phyloP scores from a whole-genome alignment of 495 filamentous ascomycete species.

The Neohortaea acidophila region DNA sequence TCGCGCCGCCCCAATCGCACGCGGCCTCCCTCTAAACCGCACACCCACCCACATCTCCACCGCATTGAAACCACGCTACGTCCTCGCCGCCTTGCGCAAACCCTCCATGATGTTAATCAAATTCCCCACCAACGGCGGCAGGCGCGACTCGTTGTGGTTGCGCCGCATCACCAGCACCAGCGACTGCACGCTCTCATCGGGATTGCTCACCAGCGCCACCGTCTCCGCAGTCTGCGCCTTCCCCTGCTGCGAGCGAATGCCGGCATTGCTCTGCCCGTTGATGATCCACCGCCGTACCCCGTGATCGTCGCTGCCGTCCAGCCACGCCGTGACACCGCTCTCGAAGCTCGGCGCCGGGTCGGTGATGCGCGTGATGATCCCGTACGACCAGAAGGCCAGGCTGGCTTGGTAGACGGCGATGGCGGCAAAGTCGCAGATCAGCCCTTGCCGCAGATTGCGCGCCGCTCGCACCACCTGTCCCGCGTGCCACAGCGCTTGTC shows the following conservation, averaged over 20 bases:
- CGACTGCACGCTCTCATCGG: constrained; percentile 33
- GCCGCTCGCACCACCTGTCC: constrained; percentile 45
- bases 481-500: constrained; percentile 47
- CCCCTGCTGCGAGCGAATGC: constrained; percentile 5
- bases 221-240: background rate
- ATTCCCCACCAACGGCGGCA: constrained; percentile 39
- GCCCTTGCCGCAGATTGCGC: constrained; percentile 31
- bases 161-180: constrained; percentile 33
- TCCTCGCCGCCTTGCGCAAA: constrained; percentile 17
- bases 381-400: constrained; percentile 46
- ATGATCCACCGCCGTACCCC: constrained; percentile 26
- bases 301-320: constrained; percentile 34
- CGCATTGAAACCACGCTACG: no score
- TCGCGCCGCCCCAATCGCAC: no score
- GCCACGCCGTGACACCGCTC: constrained; percentile 25
- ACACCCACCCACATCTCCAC: no score
- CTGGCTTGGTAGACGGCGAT: constrained; percentile 46
- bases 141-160: constrained; percentile 29
- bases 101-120: constrained; percentile 39
- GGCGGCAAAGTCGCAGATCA: constrained; percentile 43
- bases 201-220: constrained; percentile 26
- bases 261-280: constrained; percentile 15
- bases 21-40: no score
- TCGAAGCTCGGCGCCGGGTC: constrained; percentile 4
- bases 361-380: constrained; percentile 24